These are phyloP conservation scores for Coniferiporia weirii DNA, from an alignment of 1,284 basidiomycete genomes.

Conservation along the genomic window DNA sequence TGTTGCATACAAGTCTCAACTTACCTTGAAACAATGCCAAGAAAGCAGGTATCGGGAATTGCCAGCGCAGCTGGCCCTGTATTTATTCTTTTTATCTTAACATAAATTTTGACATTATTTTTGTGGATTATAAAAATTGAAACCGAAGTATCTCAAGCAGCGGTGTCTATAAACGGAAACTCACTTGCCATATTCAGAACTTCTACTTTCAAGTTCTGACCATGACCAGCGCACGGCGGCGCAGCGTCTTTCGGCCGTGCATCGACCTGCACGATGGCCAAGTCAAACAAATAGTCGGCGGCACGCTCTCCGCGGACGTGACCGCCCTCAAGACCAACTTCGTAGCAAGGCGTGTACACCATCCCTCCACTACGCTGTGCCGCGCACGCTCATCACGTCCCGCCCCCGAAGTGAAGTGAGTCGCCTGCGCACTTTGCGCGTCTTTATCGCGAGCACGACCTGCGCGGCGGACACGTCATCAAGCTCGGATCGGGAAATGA, in stretches of 20 bases:
- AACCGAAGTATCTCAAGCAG: no score
- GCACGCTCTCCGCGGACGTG: slow-evolving; percentile 72
- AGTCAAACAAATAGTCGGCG: slow-evolving; percentile 98
- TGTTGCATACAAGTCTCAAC: no score
- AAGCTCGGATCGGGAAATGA: slow-evolving; percentile 93
- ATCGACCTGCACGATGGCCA: slow-evolving; percentile 94
- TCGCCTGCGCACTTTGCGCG: slow-evolving; percentile 78
- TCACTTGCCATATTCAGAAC: neutral
- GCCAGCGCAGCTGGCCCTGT: no score
- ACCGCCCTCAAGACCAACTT: slow-evolving; percentile 86
- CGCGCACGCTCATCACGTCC: neutral
- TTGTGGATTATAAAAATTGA: no score
- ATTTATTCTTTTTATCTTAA: no score
- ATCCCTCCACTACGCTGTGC: neutral
- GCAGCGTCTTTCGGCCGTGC: slow-evolving; percentile 78
- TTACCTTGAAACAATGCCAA: no score
- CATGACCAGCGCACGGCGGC: neutral
- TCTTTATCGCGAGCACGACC: slow-evolving; percentile 66
- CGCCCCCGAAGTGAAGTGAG: slow-evolving; percentile 45
- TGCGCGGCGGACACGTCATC: slow-evolving; percentile 92
- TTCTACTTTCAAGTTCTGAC: neutral
- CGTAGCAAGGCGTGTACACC: slow-evolving; percentile 63
- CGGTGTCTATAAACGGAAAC: neutral
- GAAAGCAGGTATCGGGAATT: no score
- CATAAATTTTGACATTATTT: no score